Evolutionary conservation across 768 basidiomycete genomes (phyloP), one percentile per base, ranked within the genome.

Genomic region (Tricholomella constricta): DNA sequence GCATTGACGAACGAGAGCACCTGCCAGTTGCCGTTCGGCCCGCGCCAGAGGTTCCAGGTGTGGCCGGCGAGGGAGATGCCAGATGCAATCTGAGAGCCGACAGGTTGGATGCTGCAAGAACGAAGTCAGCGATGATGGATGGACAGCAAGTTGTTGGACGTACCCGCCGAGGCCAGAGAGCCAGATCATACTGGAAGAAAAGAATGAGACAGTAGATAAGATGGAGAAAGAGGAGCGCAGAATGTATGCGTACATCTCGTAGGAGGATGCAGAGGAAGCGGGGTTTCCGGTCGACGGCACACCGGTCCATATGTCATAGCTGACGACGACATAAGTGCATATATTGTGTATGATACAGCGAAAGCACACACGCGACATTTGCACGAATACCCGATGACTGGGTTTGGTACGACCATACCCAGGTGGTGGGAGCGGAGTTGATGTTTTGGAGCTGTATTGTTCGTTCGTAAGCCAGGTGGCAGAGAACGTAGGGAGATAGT

Each of bases 251-350:
- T 63, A 80, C 80, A 83, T 80, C 62, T 83, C 82, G 58, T 71
- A 83, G 2, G 76, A 75, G 5, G 79, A 81, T 6, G 74, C 72
- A 6, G 66, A 55, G 2, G 77, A 69, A 0, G 81, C 81, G n/a
- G 81, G 75, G 0, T 59, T 56, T 38, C 81, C 81, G 5, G 73
- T 62, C 2, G 70, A 60, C 8, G 77, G 64, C 12, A 56, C 63
- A 27, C 82, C 82, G 27, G 73, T 60, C 82, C 82, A 84, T 40
- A 83, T 78, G 53, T 82, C 81, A 53, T 82, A 83, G 20, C 78
- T 78, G 31, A 5, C n/a, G n/a, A n/a, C n/a, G n/a, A n/a, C n/a
- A n/a, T n/a, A n/a, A n/a, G n/a, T n/a, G n/a, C n/a, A n/a, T n/a
- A n/a, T n/a, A n/a, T n/a, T n/a, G n/a, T n/a, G n/a, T 19, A 14